These are phyloP conservation scores for Lachnellula occidentalis DNA, from an alignment of 2,329 filamentous ascomycete species.

Conservation along the genomic window DNA sequence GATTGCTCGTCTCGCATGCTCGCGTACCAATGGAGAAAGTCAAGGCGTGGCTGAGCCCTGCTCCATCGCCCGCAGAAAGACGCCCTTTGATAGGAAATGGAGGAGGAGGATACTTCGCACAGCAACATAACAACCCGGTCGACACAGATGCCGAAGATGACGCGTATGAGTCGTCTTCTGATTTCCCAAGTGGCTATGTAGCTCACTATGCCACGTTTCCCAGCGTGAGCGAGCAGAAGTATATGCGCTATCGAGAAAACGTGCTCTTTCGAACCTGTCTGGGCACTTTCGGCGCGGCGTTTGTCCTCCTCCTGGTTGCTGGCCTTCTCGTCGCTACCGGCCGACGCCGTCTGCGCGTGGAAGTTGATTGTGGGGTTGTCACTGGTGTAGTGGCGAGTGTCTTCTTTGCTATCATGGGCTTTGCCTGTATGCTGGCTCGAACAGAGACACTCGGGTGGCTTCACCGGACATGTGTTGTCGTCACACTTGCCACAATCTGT, in stretches of 20 bases:
- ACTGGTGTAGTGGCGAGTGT: constrained; percentile 64
- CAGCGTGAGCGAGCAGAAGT: constrained; percentile 45
- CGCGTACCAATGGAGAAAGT: constrained; percentile 45
- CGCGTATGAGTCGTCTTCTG: constrained; percentile 46
- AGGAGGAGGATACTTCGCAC: constrained; percentile 12
- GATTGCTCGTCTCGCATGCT: constrained; percentile 44
- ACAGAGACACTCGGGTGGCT: constrained; percentile 38
- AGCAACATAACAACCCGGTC: constrained; percentile 15
- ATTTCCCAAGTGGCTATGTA: constrained; percentile 47
- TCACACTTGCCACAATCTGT: constrained; percentile 41
- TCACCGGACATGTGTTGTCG: constrained; percentile 40
- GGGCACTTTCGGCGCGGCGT: constrained; percentile 51
- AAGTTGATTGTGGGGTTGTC: constrained; percentile 69
- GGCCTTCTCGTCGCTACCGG: constrained; percentile 63
- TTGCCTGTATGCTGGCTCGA: constrained; percentile 53
- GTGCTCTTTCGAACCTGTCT: constrained; percentile 50
- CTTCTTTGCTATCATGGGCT: constrained; percentile 55
- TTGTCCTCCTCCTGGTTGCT: constrained; percentile 59
- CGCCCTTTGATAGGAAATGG: constrained; percentile 25
- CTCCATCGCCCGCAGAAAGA: constrained; percentile 22
- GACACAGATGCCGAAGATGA: constrained; percentile 42
- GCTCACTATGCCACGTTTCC: constrained; percentile 50
- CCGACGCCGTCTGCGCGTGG: constrained; percentile 58
- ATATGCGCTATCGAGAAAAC: constrained; percentile 46
- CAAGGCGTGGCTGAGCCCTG: constrained; percentile 43